Base-by-base conservation (phyloP, 306 rosid genomes). In the Fragaria ananassa region DNA sequence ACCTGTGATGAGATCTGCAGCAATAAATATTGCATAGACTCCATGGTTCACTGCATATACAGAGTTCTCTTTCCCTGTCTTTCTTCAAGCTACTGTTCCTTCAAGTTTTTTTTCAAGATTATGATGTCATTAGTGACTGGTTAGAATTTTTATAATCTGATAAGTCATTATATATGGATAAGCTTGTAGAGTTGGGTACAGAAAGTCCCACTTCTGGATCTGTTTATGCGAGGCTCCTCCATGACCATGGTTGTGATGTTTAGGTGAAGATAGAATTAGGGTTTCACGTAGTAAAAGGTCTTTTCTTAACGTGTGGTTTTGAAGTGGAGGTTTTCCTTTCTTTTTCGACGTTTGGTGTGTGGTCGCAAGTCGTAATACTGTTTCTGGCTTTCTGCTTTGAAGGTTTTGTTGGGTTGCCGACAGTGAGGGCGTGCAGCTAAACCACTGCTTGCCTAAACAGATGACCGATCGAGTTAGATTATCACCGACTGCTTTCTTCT, bases 221-320 rank as follows among this genome's bases (percentile, higher is more conserved):
- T 71, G 44, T 62, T 6, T 31, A 13, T 62, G 21, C 37, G 68
- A 62, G 44, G 10, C 4, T 62, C 17, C 11, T 31, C 17, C 37
- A 61, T 61, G 18, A 12, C 67, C 31, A 14, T 29, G 67, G 39
- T 31, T 62, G 18, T 56, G 37, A 8, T 10, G 29, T 31, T n/a
- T n/a, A 68, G 68, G 3, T 15, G 4, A 18, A 25, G 70, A 51
- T 65, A 10, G 68, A 70, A 65, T 78, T 74, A 78, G 85, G 93
- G 91, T 91, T 87, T 86, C 70, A 44, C 44, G 69, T 73, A 56
- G 56, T 56, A 29, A 61, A 27, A 57, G 6, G 41, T 70, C 3
- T 17, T 47, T 50, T 15, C 54, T 29, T 46, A 23, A 15, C 74
- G 72, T 72, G 68, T 69, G 81, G 61, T 31, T 19, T 76, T 65